Conservation (phyloP, 1,284 basidiomycete species). For the Vanrija pseudolonga region DNA sequence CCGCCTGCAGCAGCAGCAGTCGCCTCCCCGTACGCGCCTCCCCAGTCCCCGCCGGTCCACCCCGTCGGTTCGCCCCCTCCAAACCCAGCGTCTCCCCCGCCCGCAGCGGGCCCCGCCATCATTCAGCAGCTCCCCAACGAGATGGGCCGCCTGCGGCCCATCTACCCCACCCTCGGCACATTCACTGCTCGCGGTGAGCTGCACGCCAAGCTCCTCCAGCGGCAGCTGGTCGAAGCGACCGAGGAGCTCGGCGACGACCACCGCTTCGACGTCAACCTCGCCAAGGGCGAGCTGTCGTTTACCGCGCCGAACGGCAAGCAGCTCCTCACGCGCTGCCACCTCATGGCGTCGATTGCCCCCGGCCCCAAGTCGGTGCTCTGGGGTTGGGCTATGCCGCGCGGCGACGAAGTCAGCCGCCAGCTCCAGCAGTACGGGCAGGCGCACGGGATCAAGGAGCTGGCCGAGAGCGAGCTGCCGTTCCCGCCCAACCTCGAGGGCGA, state of each 20-base stretch:
- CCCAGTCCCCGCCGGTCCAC: no score
- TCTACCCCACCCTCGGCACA: no score
- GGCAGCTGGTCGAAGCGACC: background rate
- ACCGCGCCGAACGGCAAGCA: background rate
- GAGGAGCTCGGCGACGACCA: constrained; percentile 1
- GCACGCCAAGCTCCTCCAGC: no score
- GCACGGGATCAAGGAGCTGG: background rate
- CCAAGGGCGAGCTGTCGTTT: background rate
- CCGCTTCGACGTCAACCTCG: constrained; percentile 1
- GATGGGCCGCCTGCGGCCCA: no score
- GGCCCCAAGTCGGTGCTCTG: constrained; percentile 2
- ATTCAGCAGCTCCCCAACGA: no score
- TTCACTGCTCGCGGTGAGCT: no score
- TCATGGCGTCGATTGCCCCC: constrained; percentile 2
- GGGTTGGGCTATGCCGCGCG: constrained; percentile 8
- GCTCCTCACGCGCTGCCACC: background rate
- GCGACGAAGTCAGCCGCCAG: background rate
- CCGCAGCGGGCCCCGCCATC: no score
- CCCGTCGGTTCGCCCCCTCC: no score
- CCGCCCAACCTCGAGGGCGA: background rate
- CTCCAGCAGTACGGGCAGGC: background rate
- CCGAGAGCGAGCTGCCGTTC: constrained; percentile 1
- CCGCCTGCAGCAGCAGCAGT: no score
- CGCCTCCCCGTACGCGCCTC: no score
- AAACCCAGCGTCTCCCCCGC: no score